Evolutionary conservation across 345 rosid genomes (phyloP).

Genomic region (Mercurialis annua): DNA sequence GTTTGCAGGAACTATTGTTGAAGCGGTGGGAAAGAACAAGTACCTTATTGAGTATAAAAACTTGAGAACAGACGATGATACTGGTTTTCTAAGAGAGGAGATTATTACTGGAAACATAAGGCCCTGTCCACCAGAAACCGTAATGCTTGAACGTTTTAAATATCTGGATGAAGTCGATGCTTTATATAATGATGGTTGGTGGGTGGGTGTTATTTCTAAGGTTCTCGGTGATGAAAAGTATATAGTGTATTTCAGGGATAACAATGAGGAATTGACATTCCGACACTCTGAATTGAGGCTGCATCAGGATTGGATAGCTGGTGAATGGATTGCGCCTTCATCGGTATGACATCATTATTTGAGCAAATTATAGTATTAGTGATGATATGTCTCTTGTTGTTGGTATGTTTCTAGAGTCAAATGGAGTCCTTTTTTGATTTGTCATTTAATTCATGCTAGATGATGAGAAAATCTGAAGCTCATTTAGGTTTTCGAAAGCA

Average conservation of each 20-base stretch:
- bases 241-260: slow-evolving; percentile 45
- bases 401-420: background rate
- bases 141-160: slow-evolving; percentile 38
- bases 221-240: slow-evolving; percentile 48
- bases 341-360: slow-evolving; percentile 31
- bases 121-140: slow-evolving; percentile 56
- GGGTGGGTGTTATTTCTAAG: slow-evolving; percentile 66
- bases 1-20: slow-evolving; percentile 61
- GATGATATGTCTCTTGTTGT: background rate
- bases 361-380: background rate
- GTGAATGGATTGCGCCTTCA: slow-evolving; percentile 55
- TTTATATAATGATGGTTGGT: slow-evolving; percentile 78
- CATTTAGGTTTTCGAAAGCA: background rate
- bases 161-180: slow-evolving; percentile 76
- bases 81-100: slow-evolving; percentile 64
- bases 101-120: slow-evolving; percentile 45
- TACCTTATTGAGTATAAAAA: slow-evolving; percentile 56
- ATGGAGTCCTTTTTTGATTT: background rate
- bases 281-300: slow-evolving; percentile 56
- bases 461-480: background rate
- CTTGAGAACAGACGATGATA: slow-evolving; percentile 67
- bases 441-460: background rate
- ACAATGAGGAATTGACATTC: slow-evolving; percentile 50
- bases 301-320: slow-evolving; percentile 77
- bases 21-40: slow-evolving; percentile 41